Evolutionary conservation across 1,284 basidiomycete species (phyloP), one percentile per base, ranked within the genome.

Genomic region (Bothia castanella): DNA sequence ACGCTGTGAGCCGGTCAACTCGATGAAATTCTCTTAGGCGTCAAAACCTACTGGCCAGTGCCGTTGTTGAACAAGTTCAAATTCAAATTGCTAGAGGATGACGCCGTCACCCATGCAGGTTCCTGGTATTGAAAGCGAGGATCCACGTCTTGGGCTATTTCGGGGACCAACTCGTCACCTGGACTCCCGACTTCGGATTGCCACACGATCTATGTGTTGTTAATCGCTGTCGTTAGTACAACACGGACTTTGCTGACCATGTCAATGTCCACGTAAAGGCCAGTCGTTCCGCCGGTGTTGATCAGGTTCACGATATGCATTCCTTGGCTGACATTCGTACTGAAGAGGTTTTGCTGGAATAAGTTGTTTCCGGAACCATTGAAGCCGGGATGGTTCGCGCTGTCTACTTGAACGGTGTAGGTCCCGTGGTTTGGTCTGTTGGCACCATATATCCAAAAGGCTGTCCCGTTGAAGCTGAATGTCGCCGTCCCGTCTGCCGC

Each of bases 391-490:
- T 29, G 53, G 37, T 5, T 58, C 8, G 19, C 36, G 25, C 51
- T 49, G 42, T 70, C 70, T 8, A 72, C 41, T 32, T 58, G 52
- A 11, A 72, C 54, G 16, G 58, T 61, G 42, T 65, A 73, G 1
- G 58, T 48, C 2, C 69, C 68, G 37, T 70, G 67, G 42, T 60
- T 61, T 10, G 42, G 23, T 45, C 67, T 56, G 45, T 63, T 66
- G 31, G 64, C 60, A 27, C 71, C 71, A 45, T 61, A 69, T 34
- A 72, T 59, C 55, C 59, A 63, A 27, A 72, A 46, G 6, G 61
- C 52, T 9, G 64, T 66, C 13, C 66, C 73, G 31, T 65, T 71
- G 54, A 74, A 73, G 23, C 49, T 60, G 49, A 74, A 66, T 0
- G 58, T 62, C 10, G 62, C 67, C 2, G 52, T 60, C 4, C 67